Percentiles rank a stretch among this genome's conserved stretches.
These are phyloP conservation scores for Lolium perenne DNA, from an alignment of 176 grass and related monocot species.

Conservation along the genomic window DNA sequence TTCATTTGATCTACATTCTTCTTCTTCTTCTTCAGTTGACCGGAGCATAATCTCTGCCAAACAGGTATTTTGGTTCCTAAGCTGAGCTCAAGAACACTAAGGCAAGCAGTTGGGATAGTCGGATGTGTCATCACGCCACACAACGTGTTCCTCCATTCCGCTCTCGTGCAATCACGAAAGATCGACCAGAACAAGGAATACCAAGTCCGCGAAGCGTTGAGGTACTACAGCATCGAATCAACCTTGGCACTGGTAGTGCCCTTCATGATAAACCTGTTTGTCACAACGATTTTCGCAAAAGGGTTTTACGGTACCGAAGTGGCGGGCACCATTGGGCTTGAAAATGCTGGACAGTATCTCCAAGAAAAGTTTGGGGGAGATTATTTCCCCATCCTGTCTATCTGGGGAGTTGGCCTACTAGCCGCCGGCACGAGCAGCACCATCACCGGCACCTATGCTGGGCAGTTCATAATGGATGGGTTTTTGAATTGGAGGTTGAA, in stretches of 20 bases:
- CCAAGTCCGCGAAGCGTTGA: constrained; percentile 75
- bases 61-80: constrained; percentile 81
- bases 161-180: constrained; percentile 89
- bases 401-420: constrained; percentile 89
- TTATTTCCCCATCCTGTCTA: constrained; percentile 82
- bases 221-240: constrained; percentile 94
- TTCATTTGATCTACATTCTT: background rate
- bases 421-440: constrained; percentile 92
- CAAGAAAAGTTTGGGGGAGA: constrained; percentile 76
- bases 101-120: constrained; percentile 91
- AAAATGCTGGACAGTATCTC: constrained; percentile 86
- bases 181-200: constrained; percentile 75
- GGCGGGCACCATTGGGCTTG: constrained; percentile 67
- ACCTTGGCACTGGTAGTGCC: constrained; percentile 71
- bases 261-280: constrained; percentile 93
- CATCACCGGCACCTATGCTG: constrained; percentile 94
- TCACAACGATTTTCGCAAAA: constrained; percentile 82
- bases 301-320: constrained; percentile 84
- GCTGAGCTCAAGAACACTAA: constrained; percentile 76
- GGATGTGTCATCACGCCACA: constrained; percentile 93
- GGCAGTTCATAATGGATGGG: constrained; percentile 97
- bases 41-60: background rate
- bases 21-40: background rate
- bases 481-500: constrained; percentile 81
- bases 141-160: constrained; percentile 93